Base-by-base conservation (phyloP, 2,329 filamentous ascomycete genomes). In the Diaporthe capsici region DNA sequence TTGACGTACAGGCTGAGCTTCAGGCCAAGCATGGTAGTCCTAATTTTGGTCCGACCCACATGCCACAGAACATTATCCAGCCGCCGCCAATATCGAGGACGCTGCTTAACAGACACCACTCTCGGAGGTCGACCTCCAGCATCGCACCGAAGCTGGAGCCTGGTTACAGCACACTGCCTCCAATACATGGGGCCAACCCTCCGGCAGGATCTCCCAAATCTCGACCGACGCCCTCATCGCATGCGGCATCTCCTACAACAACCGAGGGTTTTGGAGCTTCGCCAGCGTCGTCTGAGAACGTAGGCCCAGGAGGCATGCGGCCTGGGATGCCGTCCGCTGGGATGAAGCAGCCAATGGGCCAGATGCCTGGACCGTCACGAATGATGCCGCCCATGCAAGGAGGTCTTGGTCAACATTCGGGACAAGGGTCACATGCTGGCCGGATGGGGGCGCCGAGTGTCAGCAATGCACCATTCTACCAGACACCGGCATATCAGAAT, bases 1-100 rank as follows among this genome's bases (percentile, higher is more conserved):
- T 98, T 85, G 96, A 99, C 88, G 97, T 99, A 67, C 95, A 98
- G 86, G 94, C 96, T 78, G 97, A 98, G 86, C 90, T 99, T 80
- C 94, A 94, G 78, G 93, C 96, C 83, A 98, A 98, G 88, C 96
- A 94, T 65, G 95, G 94, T 80, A 97, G 94, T 85, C 95, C 96
- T 71, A 94, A 93, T 81, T 88, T 97, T 78, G 93, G 89, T 76
- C 92, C 90, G 80, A 94, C 90, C 80, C 89, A 91, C 83, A 89
- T 91, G 89, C 86, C 88, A 79, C 94, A 90, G 84, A 93, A 88
- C 83, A 89, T 92, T 81, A 92, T 94, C 74, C 93, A 94, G 80
- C 91, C 93, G 42, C 93, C 94, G 72, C 93, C 94, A 42, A 92
- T 96, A 79, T 95, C 96, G 81, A 92, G 94, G 79, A 93, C 93